A percentile compares a stretch with the other conserved stretches of the same genome.
These are phyloP conservation scores for Vitis amurensis DNA, from an alignment of 164 flowering plant genomes.

Conservation along the genomic window DNA sequence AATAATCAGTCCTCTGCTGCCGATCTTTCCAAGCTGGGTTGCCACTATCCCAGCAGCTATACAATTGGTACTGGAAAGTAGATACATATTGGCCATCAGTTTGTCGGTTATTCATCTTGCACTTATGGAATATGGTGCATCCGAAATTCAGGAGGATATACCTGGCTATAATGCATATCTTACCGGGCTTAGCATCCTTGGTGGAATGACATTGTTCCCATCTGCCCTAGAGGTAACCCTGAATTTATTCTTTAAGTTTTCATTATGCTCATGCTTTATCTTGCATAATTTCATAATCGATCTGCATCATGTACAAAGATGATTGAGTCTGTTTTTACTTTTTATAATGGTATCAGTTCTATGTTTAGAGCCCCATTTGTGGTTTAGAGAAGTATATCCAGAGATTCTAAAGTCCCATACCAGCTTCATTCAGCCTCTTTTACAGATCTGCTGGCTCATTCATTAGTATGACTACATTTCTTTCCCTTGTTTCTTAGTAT, in stretches of 20 bases:
- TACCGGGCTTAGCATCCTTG: conserved; percentile 94
- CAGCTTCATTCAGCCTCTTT: too few relatives aligned
- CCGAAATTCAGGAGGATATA: conserved; percentile 81
- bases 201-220: conserved; percentile 94
- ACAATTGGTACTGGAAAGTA: conserved; percentile 72
- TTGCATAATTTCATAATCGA: too few relatives aligned
- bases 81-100: conserved; percentile 59
- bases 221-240: conserved; percentile 83
- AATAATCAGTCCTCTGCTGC: conserved; percentile 73
- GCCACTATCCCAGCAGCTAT: conserved; percentile 78
- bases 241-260: background rate
- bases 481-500: too few relatives aligned
- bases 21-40: conserved; percentile 77
- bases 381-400: too few relatives aligned
- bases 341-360: too few relatives aligned
- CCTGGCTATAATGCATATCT: conserved; percentile 85
- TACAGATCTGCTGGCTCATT: too few relatives aligned
- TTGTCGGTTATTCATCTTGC: conserved; percentile 63
- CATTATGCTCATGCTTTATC: background rate
- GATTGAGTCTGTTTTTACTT: too few relatives aligned
- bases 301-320: too few relatives aligned
- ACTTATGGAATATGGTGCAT: conserved; percentile 76
- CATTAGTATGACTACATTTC: too few relatives aligned
- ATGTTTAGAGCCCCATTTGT: too few relatives aligned
- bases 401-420: too few relatives aligned